Evolutionary conservation across 176 grass and related monocot species (phyloP).

Genomic region (Puccinellia tenuiflora): DNA sequence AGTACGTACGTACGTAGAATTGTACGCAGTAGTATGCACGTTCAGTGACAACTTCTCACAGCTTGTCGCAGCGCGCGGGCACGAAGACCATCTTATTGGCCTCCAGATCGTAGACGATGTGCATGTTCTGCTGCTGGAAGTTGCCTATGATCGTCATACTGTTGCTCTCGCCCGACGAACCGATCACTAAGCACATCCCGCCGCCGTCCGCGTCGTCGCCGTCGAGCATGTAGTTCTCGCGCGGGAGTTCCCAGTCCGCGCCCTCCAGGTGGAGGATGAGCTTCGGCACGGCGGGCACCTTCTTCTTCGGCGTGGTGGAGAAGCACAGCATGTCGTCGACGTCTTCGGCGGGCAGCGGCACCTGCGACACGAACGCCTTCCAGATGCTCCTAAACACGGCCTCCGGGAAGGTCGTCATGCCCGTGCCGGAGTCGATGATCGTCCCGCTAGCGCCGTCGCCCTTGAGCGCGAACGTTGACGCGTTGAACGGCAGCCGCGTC

Average conservation of each 20-base stretch:
- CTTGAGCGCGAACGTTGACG: constrained; percentile 29
- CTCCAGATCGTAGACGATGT: constrained; percentile 47
- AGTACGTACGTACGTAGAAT: not conserved
- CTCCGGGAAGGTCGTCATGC: constrained; percentile 27
- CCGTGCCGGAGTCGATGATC: constrained; percentile 62
- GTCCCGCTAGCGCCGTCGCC: constrained; percentile 33
- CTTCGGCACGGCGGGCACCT: constrained; percentile 22
- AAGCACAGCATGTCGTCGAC: constrained; percentile 16
- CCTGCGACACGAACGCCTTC: constrained; percentile 26
- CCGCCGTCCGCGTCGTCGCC: not conserved
- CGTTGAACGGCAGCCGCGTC: constrained; percentile 25
- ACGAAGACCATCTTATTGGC: constrained; percentile 33
- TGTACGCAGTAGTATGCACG: not conserved
- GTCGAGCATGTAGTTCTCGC: constrained; percentile 18
- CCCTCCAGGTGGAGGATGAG: constrained; percentile 44
- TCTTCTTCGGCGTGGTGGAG: not conserved
- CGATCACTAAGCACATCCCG: constrained; percentile 15
- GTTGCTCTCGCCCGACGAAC: not conserved
- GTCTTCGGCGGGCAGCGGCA: not conserved
- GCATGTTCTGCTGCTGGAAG: constrained; percentile 60
- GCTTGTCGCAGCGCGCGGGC: constrained; percentile 29
- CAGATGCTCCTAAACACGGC: constrained; percentile 18
- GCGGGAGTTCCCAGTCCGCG: constrained; percentile 38
- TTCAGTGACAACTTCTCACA: not conserved
- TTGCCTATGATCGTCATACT: constrained; percentile 25